Evolutionary conservation across 805 yeast genomes (phyloP), one percentile per base, ranked within the genome.

Genomic region (Nakazawaea molendinolei): DNA sequence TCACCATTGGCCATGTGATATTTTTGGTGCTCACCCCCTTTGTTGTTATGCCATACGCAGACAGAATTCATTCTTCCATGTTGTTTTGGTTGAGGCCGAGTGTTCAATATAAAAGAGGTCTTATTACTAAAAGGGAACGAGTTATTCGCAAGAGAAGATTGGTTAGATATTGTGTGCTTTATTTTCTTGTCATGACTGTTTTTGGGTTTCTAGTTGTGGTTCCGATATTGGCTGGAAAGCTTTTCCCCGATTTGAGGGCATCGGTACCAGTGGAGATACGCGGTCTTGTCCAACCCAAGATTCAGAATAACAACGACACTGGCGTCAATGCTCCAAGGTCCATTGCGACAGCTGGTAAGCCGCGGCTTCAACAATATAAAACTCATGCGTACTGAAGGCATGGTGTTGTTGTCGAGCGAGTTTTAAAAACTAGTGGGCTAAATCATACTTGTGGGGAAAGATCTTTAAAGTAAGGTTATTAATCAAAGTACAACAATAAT

Each of bases 221-320:
- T 2, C 86, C 87, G 2, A 50, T 72, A 12, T 45, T 75, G 28
- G 33, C 24, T 18, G 34, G 33, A 27, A 29, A 24, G 13, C 24
- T 18, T 43, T 3, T 21, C 37, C 25, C 40, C 40, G 23, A 44
- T 42, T 17, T 39, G 45, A 30, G 42, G 41, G 36, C 39, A 13
- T 39, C 34, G 19, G 16, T 35, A 24, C 14, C 63, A 3, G 40
- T 36, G 12, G 28, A 44, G 4, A 45, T 43, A 10, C 43, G 33
- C 33, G 72, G 72, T 3, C 46, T 76, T 26, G 50, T 78, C 6
- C 87, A 80, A 50, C 86, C 87, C 1, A 67, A 60, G 25, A 49
- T 57, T 26, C 84, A 78, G 48, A 62, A 70, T 30, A 76, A 78
- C 44, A 78, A 80, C 47, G 86, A 80, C 49, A 79, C 86, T 0